Conservation (phyloP, 441 rosid genomes). For the Populus hybrid region DNA sequence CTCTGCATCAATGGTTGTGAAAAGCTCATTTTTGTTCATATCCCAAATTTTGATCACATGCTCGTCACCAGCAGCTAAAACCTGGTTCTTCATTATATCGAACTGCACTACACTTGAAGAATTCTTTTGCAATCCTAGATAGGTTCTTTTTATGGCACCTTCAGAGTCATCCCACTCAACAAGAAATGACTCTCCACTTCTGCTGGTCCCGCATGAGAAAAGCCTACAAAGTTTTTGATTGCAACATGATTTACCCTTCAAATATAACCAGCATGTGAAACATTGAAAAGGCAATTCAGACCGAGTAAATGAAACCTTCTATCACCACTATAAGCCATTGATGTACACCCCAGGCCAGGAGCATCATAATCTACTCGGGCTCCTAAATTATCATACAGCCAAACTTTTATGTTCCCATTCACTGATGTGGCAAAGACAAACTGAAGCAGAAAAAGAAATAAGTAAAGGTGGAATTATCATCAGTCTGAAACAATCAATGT, state of each 20-base stretch:
- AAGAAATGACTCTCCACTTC: slow-evolving; percentile 48
- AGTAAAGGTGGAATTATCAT: background rate
- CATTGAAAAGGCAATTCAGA: slow-evolving; percentile 8
- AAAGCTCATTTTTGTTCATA: slow-evolving; percentile 41
- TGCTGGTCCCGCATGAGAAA: slow-evolving; percentile 5
- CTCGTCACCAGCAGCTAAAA: slow-evolving; percentile 62
- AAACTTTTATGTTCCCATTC: slow-evolving; percentile 57
- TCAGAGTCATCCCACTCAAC: slow-evolving; percentile 66
- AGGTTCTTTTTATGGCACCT: slow-evolving; percentile 43
- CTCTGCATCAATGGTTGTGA: slow-evolving; percentile 42
- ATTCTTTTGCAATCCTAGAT: slow-evolving; percentile 40
- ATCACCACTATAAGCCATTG: slow-evolving; percentile 49
- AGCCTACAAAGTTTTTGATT: slow-evolving; percentile 28
- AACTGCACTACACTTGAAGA: slow-evolving; percentile 45
- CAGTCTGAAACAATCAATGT: slow-evolving; percentile 2
- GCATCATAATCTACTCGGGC: slow-evolving; percentile 50
- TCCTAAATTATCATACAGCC: slow-evolving; percentile 50
- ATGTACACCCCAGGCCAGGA: slow-evolving; percentile 48
- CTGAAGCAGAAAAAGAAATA: slow-evolving; percentile 20
- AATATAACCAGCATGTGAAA: slow-evolving; percentile 5
- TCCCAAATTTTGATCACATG: slow-evolving; percentile 55
- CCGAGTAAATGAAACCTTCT: slow-evolving; percentile 29
- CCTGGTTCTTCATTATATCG: slow-evolving; percentile 38
- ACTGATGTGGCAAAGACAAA: slow-evolving; percentile 53
- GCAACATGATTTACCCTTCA: background rate